phyloP scores from a whole-genome alignment of 768 basidiomycete genomes.

The Tricholoma furcatifolium region DNA sequence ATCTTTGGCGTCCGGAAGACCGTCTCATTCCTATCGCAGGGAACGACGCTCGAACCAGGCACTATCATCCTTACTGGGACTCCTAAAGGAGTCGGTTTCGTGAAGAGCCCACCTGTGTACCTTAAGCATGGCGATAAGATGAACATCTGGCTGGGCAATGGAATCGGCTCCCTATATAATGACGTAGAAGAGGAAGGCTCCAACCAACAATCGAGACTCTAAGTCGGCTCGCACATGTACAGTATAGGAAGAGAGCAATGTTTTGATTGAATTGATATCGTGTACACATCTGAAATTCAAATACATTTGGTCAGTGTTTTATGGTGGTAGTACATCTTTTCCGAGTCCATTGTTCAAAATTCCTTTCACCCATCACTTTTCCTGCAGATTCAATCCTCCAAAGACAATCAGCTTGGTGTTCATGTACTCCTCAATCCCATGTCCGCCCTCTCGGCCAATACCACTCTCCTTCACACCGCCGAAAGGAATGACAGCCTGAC shows the following conservation, averaged over 20 bases:
- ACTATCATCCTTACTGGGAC: constrained; percentile 83
- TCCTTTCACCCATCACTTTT: constrained; percentile 6
- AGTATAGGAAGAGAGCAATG: neutral
- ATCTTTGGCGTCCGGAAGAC: constrained; percentile 81
- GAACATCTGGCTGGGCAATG: constrained; percentile 63
- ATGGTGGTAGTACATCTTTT: constrained; percentile 3
- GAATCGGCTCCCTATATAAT: constrained; percentile 80
- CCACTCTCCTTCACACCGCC: constrained; percentile 94
- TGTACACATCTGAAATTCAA: neutral
- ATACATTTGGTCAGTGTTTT: neutral
- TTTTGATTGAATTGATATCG: too few relatives aligned
- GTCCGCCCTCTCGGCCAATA: constrained; percentile 76
- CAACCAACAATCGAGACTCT: constrained; percentile 39
- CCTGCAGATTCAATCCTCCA: constrained; percentile 52
- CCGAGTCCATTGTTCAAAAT: neutral
- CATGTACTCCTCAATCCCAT: constrained; percentile 90
- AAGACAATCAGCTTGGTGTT: constrained; percentile 80
- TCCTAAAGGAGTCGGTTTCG: constrained; percentile 81
- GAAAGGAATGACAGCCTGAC: constrained; percentile 80
- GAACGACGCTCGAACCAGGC: constrained; percentile 79
- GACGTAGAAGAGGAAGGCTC: constrained; percentile 68
- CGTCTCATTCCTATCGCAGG: constrained; percentile 79
- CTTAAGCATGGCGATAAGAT: constrained; percentile 76
- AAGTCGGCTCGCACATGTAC: constrained; percentile 10
- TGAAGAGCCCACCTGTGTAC: constrained; percentile 65